Percentiles rank a stretch among this genome's conserved stretches.
Conservation (phyloP, 2,329 filamentous ascomycete species). For the Colletotrichum zoysiae region DNA sequence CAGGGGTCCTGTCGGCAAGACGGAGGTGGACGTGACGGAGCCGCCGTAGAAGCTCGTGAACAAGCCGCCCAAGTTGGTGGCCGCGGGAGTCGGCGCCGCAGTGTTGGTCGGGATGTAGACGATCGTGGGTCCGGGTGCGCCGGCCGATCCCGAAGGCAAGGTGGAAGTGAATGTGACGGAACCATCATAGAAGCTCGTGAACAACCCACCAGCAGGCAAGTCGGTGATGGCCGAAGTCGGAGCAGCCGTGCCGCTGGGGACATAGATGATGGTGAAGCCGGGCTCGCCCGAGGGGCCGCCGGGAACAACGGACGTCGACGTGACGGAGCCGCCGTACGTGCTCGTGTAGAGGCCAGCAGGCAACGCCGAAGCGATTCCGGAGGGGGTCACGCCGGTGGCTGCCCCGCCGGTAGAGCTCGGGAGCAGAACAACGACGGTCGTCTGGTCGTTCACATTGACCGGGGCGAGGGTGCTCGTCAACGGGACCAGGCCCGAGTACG, state of each 20-base stretch:
- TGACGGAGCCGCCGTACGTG: conserved; percentile 27
- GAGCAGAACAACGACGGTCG: conserved; percentile 29
- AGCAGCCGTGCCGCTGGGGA: conserved; percentile 8
- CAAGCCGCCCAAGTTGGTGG: conserved; percentile 1
- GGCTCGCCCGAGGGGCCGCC: conserved; percentile 10
- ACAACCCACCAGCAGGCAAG: conserved; percentile 12
- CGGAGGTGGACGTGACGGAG: conserved; percentile 22
- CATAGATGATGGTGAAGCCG: conserved; percentile 16
- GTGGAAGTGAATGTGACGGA: background rate
- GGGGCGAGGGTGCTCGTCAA: conserved; percentile 33
- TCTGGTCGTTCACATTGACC: conserved; percentile 24
- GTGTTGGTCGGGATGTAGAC: conserved; percentile 18
- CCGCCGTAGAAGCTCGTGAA: conserved; percentile 31
- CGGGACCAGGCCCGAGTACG: conserved; percentile 25
- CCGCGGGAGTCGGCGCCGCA: background rate
- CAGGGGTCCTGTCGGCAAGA: background rate
- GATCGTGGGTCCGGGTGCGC: conserved; percentile 10
- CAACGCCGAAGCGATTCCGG: background rate
- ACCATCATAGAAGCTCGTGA: conserved; percentile 24
- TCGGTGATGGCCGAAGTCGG: background rate
- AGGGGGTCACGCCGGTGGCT: background rate
- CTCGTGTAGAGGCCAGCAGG: conserved; percentile 30
- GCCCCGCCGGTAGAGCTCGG: conserved; percentile 11
- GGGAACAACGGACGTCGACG: conserved; percentile 16
- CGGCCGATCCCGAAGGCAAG: conserved; percentile 1